A percentile compares a stretch with the other conserved stretches of the same genome.
Conservation (phyloP, 2,329 filamentous ascomycete species). For the Aspergillus sergii region DNA sequence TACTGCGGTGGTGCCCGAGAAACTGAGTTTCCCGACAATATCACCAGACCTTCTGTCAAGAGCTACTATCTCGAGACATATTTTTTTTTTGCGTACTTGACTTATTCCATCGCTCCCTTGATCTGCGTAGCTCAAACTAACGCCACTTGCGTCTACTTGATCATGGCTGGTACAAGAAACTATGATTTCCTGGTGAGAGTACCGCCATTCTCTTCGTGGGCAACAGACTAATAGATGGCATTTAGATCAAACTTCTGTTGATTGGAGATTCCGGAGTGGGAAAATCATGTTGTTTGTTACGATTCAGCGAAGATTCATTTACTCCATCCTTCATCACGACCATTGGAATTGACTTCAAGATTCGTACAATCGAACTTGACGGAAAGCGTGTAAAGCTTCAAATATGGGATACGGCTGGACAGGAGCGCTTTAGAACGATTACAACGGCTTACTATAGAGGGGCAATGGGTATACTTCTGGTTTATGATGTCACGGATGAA, state of each 20-base stretch:
- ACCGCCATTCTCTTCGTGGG: neutral
- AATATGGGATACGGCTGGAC: constrained; percentile 98
- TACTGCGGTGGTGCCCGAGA: neutral
- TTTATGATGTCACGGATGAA: constrained; percentile 98
- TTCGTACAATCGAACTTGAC: constrained; percentile 97
- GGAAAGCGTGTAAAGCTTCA: constrained; percentile 98
- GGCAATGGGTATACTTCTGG: constrained; percentile 95
- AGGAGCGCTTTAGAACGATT: constrained; percentile 98
- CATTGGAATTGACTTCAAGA: constrained; percentile 99
- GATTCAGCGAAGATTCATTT: constrained; percentile 97
- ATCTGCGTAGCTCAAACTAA: neutral
- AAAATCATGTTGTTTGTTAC: constrained; percentile 94
- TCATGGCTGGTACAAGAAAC: constrained; percentile 95
- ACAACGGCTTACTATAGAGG: constrained; percentile 98
- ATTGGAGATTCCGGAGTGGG: constrained; percentile 96
- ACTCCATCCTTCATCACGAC: constrained; percentile 98
- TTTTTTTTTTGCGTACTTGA: neutral
- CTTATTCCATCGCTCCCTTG: neutral
- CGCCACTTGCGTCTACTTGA: constrained; percentile 13
- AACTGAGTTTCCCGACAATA: neutral
- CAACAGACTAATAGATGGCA: constrained; percentile 22
- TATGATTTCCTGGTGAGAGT: constrained; percentile 95
- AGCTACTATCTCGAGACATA: too few species aligned
- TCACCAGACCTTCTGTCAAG: neutral
- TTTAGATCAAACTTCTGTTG: constrained; percentile 90